Evolutionary conservation across 768 basidiomycete species (phyloP).

Genomic region (Suillus sp.): DNA sequence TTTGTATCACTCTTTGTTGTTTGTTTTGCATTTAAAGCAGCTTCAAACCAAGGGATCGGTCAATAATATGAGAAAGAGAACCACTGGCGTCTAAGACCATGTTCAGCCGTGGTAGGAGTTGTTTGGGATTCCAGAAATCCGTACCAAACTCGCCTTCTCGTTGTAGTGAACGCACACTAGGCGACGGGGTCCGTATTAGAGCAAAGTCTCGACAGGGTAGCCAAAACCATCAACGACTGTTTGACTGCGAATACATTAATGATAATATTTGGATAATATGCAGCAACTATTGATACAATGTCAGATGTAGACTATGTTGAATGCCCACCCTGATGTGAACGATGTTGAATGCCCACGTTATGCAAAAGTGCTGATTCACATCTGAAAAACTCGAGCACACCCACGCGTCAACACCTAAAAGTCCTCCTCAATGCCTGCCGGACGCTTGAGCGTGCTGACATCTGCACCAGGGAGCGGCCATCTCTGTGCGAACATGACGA

Average conservation of each 20-base stretch:
- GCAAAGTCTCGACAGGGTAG: neutral
- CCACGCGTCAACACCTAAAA: conserved; percentile 25
- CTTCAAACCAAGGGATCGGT: neutral
- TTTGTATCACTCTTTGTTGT: neutral
- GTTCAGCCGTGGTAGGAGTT: neutral
- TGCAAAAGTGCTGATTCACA: conserved; percentile 38
- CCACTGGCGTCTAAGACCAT: neutral
- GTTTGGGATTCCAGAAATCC: neutral
- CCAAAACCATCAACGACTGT: neutral
- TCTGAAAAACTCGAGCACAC: neutral
- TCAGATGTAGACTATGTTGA: conserved; percentile 35
- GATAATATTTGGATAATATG: neutral
- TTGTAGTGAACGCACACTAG: neutral
- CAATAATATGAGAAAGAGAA: neutral
- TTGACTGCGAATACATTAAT: conserved; percentile 8
- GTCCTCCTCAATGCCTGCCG: conserved; percentile 65
- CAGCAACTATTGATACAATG: conserved; percentile 30
- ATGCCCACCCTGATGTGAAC: conserved; percentile 29
- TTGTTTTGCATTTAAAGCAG: neutral
- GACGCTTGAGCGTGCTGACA: conserved; percentile 47
- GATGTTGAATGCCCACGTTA: conserved; percentile 25
- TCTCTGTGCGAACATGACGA: conserved; percentile 74
- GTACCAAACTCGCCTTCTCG: neutral
- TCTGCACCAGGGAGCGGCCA: conserved; percentile 95
- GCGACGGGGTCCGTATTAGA: too few species aligned